Evolutionary conservation across 2,329 filamentous ascomycete genomes (phyloP).

Genomic region (Apiospora kogelbergensis): DNA sequence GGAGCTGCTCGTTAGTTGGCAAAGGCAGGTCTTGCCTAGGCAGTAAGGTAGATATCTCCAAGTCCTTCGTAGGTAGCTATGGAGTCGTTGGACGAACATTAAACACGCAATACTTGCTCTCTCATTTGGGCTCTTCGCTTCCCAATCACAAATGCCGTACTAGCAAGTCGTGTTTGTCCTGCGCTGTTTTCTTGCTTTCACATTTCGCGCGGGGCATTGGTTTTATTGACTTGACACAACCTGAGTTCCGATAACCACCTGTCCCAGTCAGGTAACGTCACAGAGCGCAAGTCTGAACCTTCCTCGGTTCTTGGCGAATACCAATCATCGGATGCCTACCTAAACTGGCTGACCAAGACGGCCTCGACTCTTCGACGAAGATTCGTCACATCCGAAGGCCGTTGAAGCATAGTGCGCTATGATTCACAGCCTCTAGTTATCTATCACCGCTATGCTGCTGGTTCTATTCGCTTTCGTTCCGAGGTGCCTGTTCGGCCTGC

Average conservation of each 20-base stretch:
- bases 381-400: background rate
- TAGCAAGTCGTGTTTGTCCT: background rate
- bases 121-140: too few species aligned
- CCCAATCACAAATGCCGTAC: too few species aligned
- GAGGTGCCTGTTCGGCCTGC: background rate
- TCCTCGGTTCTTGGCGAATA: background rate
- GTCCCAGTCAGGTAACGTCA: background rate
- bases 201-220: background rate
- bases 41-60: background rate
- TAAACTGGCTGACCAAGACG: background rate
- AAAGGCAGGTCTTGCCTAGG: background rate
- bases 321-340: background rate
- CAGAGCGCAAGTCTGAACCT: background rate
- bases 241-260: background rate
- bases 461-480: background rate
- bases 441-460: background rate
- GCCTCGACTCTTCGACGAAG: background rate
- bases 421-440: background rate
- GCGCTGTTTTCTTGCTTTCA: background rate
- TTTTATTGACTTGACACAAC: background rate
- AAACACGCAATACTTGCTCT: background rate
- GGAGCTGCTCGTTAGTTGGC: background rate
- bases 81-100: background rate
- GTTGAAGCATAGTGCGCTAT: constrained; percentile 3
- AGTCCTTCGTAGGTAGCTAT: background rate